Percentiles rank a stretch among this genome's conserved stretches.
Conservation (phyloP, 1,139 yeast species). For the Candida sp. region DNA sequence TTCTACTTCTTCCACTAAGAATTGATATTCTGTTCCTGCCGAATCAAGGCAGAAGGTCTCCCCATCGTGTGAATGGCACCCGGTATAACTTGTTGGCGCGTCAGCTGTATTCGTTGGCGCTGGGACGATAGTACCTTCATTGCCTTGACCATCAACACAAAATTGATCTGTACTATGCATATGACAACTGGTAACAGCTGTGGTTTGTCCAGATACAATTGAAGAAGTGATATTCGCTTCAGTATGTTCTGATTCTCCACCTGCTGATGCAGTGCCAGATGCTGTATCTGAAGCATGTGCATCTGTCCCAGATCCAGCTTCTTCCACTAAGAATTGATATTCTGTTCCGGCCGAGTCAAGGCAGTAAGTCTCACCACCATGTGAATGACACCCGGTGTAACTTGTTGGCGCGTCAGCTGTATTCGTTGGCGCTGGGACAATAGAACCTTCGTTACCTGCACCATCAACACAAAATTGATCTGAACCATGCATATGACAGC, state of each 20-base stretch:
- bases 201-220: background rate
- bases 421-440: constrained; percentile 23
- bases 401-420: constrained; percentile 15
- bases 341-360: constrained; percentile 16
- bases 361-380: constrained; percentile 22
- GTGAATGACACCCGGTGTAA: constrained; percentile 27
- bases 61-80: constrained; percentile 25
- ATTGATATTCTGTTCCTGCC: constrained; percentile 19
- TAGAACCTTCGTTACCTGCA: constrained; percentile 24
- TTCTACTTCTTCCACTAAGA: constrained; percentile 10
- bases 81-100: constrained; percentile 21
- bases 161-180: constrained; percentile 21
- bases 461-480: constrained; percentile 21
- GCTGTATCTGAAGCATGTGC: background rate
- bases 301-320: no score
- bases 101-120: constrained; percentile 17
- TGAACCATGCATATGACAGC: constrained; percentile 27
- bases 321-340: constrained; percentile 18
- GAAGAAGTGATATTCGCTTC: background rate
- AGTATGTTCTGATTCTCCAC: constrained; percentile 6
- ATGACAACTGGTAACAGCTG: constrained; percentile 25
- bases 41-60: constrained; percentile 19
- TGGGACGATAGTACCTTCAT: constrained; percentile 27
- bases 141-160: constrained; percentile 23
- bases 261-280: constrained; percentile 4